A percentile compares a stretch with the other conserved stretches of the same genome.
Conservation (phyloP, 1,139 yeast species). For the Magnusiomyces tetraspermus region DNA sequence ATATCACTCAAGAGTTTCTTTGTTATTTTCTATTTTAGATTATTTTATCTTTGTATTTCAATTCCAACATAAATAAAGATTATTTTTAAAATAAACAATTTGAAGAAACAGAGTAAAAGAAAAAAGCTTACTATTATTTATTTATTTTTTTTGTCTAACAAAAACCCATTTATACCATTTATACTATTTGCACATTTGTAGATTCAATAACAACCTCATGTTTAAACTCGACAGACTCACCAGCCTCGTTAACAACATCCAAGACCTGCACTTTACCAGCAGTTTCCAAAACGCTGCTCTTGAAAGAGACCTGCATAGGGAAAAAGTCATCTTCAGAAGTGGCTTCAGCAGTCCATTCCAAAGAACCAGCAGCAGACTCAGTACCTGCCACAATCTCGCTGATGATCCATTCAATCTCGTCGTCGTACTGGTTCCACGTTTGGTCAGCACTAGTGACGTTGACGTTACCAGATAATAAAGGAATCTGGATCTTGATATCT, state of each 20-base stretch:
- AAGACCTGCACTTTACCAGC: slow-evolving; percentile 41
- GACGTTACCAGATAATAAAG: slow-evolving; percentile 49
- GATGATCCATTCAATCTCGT: slow-evolving; percentile 34
- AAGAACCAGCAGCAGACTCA: slow-evolving; percentile 48
- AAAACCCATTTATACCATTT: no score
- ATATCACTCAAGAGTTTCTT: no score
- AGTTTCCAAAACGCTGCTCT: slow-evolving; percentile 22
- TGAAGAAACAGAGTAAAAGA: not conserved
- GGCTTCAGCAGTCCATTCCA: slow-evolving; percentile 70
- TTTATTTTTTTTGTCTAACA: not conserved
- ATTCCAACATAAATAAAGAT: slow-evolving; percentile 5
- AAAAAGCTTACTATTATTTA: not conserved
- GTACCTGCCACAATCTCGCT: slow-evolving; percentile 33
- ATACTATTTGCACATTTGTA: slow-evolving; percentile 55
- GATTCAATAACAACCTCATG: slow-evolving; percentile 51
- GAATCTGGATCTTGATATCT: slow-evolving; percentile 56
- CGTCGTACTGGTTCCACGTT: slow-evolving; percentile 34
- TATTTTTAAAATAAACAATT: not conserved
- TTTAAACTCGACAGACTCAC: slow-evolving; percentile 58
- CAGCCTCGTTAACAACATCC: slow-evolving; percentile 37
- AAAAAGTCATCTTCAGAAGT: slow-evolving; percentile 75
- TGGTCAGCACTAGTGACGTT: slow-evolving; percentile 37
- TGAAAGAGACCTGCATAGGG: slow-evolving; percentile 68
- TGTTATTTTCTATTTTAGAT: not conserved
- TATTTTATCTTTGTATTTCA: not conserved